phyloP scores from a whole-genome alignment of 345 rosid species.

The Eucalyptus curtisii region DNA sequence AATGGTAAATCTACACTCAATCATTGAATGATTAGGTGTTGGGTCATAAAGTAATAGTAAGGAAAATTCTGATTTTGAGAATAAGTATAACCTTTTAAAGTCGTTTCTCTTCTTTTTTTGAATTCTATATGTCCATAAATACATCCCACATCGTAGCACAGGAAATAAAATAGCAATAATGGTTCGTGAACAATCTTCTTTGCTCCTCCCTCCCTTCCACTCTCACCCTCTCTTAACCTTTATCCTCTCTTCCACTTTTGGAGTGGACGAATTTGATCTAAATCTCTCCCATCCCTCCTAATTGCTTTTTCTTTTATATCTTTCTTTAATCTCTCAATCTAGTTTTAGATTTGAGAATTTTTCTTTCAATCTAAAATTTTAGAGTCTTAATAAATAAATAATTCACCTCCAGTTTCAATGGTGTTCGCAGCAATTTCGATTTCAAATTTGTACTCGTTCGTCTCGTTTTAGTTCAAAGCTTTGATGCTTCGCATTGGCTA shows the following conservation, averaged over 20 bases:
- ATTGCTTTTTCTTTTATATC: too few relatives aligned
- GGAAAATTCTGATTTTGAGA: neutral
- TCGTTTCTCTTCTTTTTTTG: neutral
- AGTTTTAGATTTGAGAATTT: neutral
- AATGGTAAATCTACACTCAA: neutral
- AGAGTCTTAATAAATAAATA: too few relatives aligned
- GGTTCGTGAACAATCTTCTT: too few relatives aligned
- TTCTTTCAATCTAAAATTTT: neutral
- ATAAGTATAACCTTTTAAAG: neutral
- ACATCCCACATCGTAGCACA: neutral
- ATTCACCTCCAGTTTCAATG: neutral
- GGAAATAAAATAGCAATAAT: neutral
- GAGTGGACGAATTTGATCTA: neutral
- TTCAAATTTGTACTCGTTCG: too few relatives aligned
- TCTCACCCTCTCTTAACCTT: too few relatives aligned
- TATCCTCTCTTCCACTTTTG: too few relatives aligned
- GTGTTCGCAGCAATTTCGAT: fast-evolving
- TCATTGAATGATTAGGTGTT: neutral
- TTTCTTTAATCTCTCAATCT: neutral
- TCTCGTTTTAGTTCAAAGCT: too few relatives aligned
- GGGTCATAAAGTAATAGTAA: neutral
- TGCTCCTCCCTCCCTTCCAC: neutral
- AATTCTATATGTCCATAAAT: neutral
- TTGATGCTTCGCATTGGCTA: too few relatives aligned
- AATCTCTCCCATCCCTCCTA: neutral